phyloP scores from a whole-genome alignment of 176 grass and related monocot species.

The Aechmea fasciata region DNA sequence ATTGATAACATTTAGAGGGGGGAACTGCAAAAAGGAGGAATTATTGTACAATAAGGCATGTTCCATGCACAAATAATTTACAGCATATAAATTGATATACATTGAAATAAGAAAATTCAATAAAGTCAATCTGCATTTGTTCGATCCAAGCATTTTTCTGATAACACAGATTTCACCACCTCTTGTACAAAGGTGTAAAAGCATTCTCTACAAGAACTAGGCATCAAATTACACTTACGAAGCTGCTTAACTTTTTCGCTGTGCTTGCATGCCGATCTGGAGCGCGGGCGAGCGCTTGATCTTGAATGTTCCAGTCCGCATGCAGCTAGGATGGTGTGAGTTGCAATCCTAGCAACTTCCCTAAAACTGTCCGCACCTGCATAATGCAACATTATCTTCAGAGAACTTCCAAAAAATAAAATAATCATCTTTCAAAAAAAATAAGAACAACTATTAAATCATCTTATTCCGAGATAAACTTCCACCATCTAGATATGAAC shows the following conservation, averaged over 20 bases:
- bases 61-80: too few species aligned
- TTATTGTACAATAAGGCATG: too few species aligned
- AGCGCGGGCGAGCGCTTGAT: slow-evolving; percentile 18
- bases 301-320: slow-evolving; percentile 47
- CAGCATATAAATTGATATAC: background rate
- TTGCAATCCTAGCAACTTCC: slow-evolving; percentile 61
- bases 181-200: slow-evolving; percentile 42
- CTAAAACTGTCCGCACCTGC: slow-evolving; percentile 56
- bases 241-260: slow-evolving; percentile 6
- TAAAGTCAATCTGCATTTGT: background rate
- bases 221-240: slow-evolving; percentile 6
- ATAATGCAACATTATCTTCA: slow-evolving; percentile 3
- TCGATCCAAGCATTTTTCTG: slow-evolving; percentile 16
- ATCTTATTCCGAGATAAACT: too few species aligned
- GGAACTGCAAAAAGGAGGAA: too few species aligned
- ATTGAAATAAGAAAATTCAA: background rate
- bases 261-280: slow-evolving; percentile 43
- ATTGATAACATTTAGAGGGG: too few species aligned
- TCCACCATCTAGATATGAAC: too few species aligned
- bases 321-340: slow-evolving; percentile 63
- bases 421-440: too few species aligned
- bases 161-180: slow-evolving; percentile 26
- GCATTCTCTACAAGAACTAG: slow-evolving; percentile 51
- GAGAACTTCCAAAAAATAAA: too few species aligned
- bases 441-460: too few species aligned